Evolutionary conservation across 2,329 filamentous ascomycete species (phyloP), one percentile per base, ranked within the genome.

Genomic region (Chaetomiaceae sp.): DNA sequence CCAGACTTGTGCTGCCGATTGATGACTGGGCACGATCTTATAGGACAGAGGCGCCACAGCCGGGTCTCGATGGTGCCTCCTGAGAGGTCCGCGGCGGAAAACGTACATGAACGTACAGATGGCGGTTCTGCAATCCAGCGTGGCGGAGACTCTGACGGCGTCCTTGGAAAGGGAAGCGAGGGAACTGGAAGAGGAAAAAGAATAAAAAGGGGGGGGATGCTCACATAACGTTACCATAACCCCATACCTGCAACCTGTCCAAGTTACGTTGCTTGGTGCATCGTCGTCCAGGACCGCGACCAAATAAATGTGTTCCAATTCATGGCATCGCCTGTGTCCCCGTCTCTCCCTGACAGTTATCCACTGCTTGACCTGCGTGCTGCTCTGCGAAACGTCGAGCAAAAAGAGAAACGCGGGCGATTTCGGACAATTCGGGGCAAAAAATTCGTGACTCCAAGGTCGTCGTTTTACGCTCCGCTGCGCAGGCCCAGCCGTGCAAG

Each of bases 11-110:
- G 57, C 53, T 53, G 56, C 56, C 59, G 51, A 58, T 61, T 66
- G 69, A 68, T 72, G 70, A 72, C 71, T 69, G 69, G 70, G 70
- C 70, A 71, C 56, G 55, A 55, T 67, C 62, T 66, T 54, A 72
- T 70, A 71, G 69, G 69, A 60, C 54, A 48, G 54, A 53, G 50
- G 46, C 51, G 51, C 47, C 54, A 57, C 59, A 55, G 50, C 56
- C 58, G 58, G 55, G 44, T 43, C 49, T 55, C 25, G 37, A 54
- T 19, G 48, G 46, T 53, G 55, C 50, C 48, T 48, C 54, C 56
- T 60, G 60, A 61, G 58, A 60, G 59, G 56, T 51, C 56, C 50
- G 58, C 41, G 50, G 39, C 37, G 48, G 34, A 49, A 55, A 19
- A 46, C 51, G 55, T 55, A 60, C 56, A 60, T 56, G 58, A 55